A percentile compares a stretch with the other conserved stretches of the same genome.
These are phyloP conservation scores for Clarireedia paspali DNA, from an alignment of 2,329 filamentous ascomycete genomes.

Conservation along the genomic window DNA sequence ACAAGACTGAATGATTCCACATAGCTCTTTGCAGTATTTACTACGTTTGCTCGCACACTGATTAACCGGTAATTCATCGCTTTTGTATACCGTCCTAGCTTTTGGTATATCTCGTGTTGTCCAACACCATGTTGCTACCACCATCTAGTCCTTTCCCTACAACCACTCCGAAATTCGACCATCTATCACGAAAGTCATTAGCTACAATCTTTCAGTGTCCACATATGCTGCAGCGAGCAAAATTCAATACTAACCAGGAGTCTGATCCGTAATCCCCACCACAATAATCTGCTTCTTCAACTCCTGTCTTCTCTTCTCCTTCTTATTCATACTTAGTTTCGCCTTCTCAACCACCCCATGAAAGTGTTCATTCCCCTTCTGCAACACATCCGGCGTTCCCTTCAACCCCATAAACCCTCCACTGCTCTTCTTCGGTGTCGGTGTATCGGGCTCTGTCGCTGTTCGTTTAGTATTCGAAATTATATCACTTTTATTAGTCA, in stretches of 20 bases:
- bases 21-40: too few relatives aligned
- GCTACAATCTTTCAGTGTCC: background rate
- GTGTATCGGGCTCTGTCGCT: slow-evolving; percentile 15
- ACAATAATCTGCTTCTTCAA: slow-evolving; percentile 23
- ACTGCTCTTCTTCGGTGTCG: slow-evolving; percentile 8
- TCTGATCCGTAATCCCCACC: slow-evolving; percentile 21
- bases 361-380: slow-evolving; percentile 14
- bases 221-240: background rate
- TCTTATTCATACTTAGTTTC: slow-evolving; percentile 13
- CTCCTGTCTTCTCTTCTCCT: slow-evolving; percentile 19
- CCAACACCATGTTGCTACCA: background rate
- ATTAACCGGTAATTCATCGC: too few relatives aligned
- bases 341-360: slow-evolving; percentile 16
- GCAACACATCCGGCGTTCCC: slow-evolving; percentile 6
- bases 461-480: slow-evolving; percentile 13
- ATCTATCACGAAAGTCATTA: slow-evolving; percentile 10
- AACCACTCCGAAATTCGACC: slow-evolving; percentile 16
- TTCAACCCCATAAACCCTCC: slow-evolving; percentile 11
- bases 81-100: background rate
- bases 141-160: slow-evolving; percentile 14
- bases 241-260: slow-evolving; percentile 15
- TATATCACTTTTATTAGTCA: background rate
- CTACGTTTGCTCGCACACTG: too few relatives aligned
- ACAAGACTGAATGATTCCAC: too few relatives aligned
- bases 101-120: background rate